Conservation (phyloP, 225 moss, liverwort and hornwort species). For the Anthoceros angustus region DNA sequence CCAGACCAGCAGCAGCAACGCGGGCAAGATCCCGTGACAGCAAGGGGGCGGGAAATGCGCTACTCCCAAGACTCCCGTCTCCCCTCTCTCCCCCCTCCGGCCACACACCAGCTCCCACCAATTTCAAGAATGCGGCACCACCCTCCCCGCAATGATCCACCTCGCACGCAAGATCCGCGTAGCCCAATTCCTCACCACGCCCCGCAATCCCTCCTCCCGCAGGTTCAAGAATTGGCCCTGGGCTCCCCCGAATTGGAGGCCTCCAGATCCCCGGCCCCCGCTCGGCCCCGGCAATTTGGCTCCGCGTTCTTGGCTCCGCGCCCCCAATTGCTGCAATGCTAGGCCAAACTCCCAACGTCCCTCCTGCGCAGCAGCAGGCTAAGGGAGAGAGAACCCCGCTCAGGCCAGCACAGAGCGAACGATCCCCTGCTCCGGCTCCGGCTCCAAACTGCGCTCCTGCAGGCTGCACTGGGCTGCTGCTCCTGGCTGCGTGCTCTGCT, state of each 20-base stretch:
- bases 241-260: neutral
- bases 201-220: neutral
- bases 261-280: neutral
- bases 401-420: too few relatives aligned
- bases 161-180: neutral
- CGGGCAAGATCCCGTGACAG: neutral
- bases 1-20: neutral
- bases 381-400: too few relatives aligned
- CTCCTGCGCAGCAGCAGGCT: too few relatives aligned
- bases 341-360: too few relatives aligned
- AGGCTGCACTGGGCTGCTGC: too few relatives aligned
- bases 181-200: neutral
- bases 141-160: neutral
- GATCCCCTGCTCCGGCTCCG: too few relatives aligned
- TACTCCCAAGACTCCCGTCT: neutral
- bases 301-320: too few relatives aligned
- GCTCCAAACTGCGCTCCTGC: too few relatives aligned
- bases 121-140: neutral
- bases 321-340: too few relatives aligned
- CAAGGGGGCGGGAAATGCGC: neutral
- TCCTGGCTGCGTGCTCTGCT: too few relatives aligned
- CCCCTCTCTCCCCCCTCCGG: neutral
- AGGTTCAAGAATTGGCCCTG: neutral
- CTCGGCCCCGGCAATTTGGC: neutral
- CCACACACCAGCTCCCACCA: neutral